Evolutionary conservation across 441 rosid species (phyloP), one percentile per base, ranked within the genome.

Genomic region (Breynia disticha): DNA sequence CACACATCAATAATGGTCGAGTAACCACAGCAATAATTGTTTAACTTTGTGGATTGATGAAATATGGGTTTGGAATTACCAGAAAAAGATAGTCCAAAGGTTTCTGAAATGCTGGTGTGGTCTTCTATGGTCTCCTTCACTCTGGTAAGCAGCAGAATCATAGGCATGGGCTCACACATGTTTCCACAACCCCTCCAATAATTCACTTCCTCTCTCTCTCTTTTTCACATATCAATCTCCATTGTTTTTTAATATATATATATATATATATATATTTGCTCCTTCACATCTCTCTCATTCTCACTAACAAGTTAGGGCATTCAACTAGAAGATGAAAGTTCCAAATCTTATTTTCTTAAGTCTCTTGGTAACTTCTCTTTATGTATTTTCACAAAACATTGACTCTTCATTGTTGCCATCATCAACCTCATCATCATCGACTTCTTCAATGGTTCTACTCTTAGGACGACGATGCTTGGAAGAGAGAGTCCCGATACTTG

Each of bases 141-240:
- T 44, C 11, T 19, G 21, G 44, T 37, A 32, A 49, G 53, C 58
- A 59, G 59, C 71, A 67, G 53, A 56, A 59, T 60, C 55, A 67
- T 56, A 43, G 54, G 62, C 24, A 70, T 70, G 76, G 78, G 76
- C 63, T 59, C 22, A 22, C 18, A 48, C 58, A 59, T 63, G 76
- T 73, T 58, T 62, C 54, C 57, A 21, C 38, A 48, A 17, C 38
- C 66, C 64, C 60, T 55, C 56, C 67, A 74, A 74, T 73, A 62
- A 74, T 67, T 60, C 51, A 57, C 45, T 14, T 21, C 11, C 65
- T 14, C 15, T 18, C 57, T 51, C 62, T 21, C 52, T n/a, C 18
- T 20, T 24, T 16, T 43, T 47, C 32, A 49, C 50, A 14, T 24
- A 16, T 12, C 22, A 48, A 16, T n/a, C 22, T 24, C 7, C 51